Conservation (phyloP, 768 basidiomycete species). For the Coprinopsis sp. region DNA sequence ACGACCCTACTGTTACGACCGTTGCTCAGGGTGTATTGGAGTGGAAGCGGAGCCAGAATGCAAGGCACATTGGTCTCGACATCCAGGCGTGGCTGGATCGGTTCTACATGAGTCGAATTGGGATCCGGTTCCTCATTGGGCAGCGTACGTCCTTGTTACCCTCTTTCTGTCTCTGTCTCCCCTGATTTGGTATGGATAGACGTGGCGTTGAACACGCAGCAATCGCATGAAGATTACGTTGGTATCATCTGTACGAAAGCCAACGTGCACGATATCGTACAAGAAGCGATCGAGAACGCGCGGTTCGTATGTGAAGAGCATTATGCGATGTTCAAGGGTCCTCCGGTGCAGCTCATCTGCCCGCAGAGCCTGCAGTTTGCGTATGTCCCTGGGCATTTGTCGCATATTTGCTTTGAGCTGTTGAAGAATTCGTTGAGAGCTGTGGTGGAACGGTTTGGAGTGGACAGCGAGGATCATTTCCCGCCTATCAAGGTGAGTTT, state of each 20-base stretch:
- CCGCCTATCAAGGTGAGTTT: slow-evolving; percentile 92
- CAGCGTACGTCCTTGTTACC: slow-evolving; percentile 64
- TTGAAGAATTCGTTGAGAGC: slow-evolving; percentile 97
- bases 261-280: slow-evolving; percentile 93
- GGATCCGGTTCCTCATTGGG: slow-evolving; percentile 94
- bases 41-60: slow-evolving; percentile 79
- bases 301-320: slow-evolving; percentile 94
- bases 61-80: slow-evolving; percentile 71
- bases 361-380: slow-evolving; percentile 83
- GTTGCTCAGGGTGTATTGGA: slow-evolving; percentile 92
- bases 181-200: slow-evolving; percentile 42
- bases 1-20: slow-evolving; percentile 97
- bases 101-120: slow-evolving; percentile 94
- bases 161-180: neutral
- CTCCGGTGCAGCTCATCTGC: slow-evolving; percentile 95
- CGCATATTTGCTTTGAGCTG: slow-evolving; percentile 95
- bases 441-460: slow-evolving; percentile 89
- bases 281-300: slow-evolving; percentile 98
- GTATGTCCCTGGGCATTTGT: slow-evolving; percentile 95
- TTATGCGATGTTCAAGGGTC: slow-evolving; percentile 92
- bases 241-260: slow-evolving; percentile 96
- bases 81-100: slow-evolving; percentile 96
- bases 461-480: slow-evolving; percentile 68
- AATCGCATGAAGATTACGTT: slow-evolving; percentile 87
- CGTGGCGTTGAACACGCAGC: slow-evolving; percentile 89